Conservation (phyloP, 108 stramenopile genomes). For the Cyclostephanos tholiformis region DNA sequence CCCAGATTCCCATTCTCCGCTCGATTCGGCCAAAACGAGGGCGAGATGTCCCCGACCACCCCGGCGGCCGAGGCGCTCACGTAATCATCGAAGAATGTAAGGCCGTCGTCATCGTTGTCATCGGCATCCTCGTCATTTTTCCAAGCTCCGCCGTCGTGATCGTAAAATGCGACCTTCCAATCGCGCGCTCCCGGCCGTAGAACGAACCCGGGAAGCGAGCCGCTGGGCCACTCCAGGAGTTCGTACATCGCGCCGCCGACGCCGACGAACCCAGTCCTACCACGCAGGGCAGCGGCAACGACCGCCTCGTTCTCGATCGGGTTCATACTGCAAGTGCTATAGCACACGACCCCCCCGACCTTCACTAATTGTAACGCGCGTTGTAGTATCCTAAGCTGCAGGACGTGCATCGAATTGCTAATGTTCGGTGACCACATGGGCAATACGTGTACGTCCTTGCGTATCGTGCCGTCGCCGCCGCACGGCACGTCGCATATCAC, state of each 20-base stretch:
- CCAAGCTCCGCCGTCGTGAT: constrained; percentile 1
- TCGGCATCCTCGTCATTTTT: constrained; percentile 31
- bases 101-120: constrained; percentile 38
- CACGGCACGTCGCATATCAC: constrained; percentile 91
- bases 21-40: constrained; percentile 65
- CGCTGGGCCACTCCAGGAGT: constrained; percentile 51
- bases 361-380: constrained; percentile 68
- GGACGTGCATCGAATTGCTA: constrained; percentile 63
- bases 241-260: constrained; percentile 28
- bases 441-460: constrained; percentile 79
- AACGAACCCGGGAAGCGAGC: constrained; percentile 47
- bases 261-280: background rate
- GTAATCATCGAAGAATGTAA: constrained; percentile 57
- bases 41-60: constrained; percentile 30
- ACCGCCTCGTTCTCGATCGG: constrained; percentile 95
- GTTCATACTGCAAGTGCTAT: constrained; percentile 88
- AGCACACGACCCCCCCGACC: constrained; percentile 77
- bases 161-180: constrained; percentile 77
- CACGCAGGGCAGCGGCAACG: constrained; percentile 67
- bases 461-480: constrained; percentile 85
- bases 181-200: constrained; percentile 55
- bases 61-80: constrained; percentile 42
- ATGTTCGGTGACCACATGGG: constrained; percentile 72
- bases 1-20: constrained; percentile 16
- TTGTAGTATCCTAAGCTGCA: constrained; percentile 78